Base-by-base conservation (phyloP, 2,329 filamentous ascomycete genomes). In the Exophiala sp. region DNA sequence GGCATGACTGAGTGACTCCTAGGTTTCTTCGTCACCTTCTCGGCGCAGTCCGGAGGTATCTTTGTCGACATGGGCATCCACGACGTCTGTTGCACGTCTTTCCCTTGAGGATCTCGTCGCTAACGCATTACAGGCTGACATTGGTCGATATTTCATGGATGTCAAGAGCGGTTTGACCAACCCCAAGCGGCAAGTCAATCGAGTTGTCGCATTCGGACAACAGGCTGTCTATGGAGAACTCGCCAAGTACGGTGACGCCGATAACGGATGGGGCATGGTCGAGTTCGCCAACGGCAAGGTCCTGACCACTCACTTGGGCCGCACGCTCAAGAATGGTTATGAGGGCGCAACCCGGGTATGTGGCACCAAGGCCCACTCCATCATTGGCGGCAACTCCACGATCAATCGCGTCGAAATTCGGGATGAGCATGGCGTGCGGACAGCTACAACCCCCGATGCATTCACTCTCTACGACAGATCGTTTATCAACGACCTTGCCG, bases 241-340 rank as follows among this genome's bases (percentile, higher is more conserved):
- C 43, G 65, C 65, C 50, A 67, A 47, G 42, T 55, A 52, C 33
- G 48, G 52, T 21, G 52, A 55, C 36, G 32, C n/a, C 40, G 52
- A 55, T 33, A 52, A 64, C 52, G 69, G 63, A 24, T 70, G 66
- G 67, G 69, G 64, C 6, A 57, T 71, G 6, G 67, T 71, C 6
- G 69, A 71, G 56, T 71, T 67, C 54, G 63, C 67, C 59, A 70
- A 70, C 51, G 69, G 69, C 57, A 71, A 70, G 55, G 59, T 71
- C 24, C 57, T 71, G 38, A 69, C 63, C n/a, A 64, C 65, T 3
- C 65, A 69, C 59, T 59, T 71, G 6, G 66, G 69, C 20, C 69
- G 69, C 44, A 71, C 69, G 3, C 64, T 70, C 42, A 69, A 65
- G 36, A 71, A 68, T 58, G 69, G 68, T 16, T 70, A 66, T 46